Evolutionary conservation across 2,329 filamentous ascomycete species (phyloP).

Genomic region (Beauveria caledonica): DNA sequence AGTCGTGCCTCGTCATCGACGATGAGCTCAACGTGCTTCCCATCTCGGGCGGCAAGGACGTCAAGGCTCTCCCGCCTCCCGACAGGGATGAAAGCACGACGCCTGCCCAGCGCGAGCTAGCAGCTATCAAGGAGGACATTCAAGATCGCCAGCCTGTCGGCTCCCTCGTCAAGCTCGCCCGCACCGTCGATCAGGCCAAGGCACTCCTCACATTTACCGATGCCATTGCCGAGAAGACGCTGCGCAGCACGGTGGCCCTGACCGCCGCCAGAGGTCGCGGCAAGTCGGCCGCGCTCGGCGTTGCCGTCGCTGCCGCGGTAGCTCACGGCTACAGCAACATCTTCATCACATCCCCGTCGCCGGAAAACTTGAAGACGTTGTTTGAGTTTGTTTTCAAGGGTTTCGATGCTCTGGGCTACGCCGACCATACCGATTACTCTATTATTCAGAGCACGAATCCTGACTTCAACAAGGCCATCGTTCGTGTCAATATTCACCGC

Average conservation of each 20-base stretch:
- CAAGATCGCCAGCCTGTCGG: slow-evolving; percentile 82
- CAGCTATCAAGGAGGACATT: slow-evolving; percentile 78
- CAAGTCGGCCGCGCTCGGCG: slow-evolving; percentile 92
- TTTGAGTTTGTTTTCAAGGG: slow-evolving; percentile 99
- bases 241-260: slow-evolving; percentile 85
- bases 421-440: slow-evolving; percentile 93
- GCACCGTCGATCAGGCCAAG: slow-evolving; percentile 92
- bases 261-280: slow-evolving; percentile 91
- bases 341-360: slow-evolving; percentile 95
- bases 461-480: slow-evolving; percentile 98
- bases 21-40: slow-evolving; percentile 96
- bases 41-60: slow-evolving; percentile 89
- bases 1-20: slow-evolving; percentile 90
- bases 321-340: slow-evolving; percentile 98
- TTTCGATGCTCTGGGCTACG: slow-evolving; percentile 88
- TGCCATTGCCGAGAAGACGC: slow-evolving; percentile 89
- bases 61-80: slow-evolving; percentile 70
- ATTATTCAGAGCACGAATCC: slow-evolving; percentile 98
- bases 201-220: slow-evolving; percentile 95
- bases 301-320: slow-evolving; percentile 87
- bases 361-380: slow-evolving; percentile 95
- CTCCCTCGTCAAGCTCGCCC: slow-evolving; percentile 73
- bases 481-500: slow-evolving; percentile 89
- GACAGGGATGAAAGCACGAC: slow-evolving; percentile 67
- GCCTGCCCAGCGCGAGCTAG: slow-evolving; percentile 66